Evolutionary conservation across 305 asterid genomes (phyloP).

Genomic region (Ruellia speciosa): DNA sequence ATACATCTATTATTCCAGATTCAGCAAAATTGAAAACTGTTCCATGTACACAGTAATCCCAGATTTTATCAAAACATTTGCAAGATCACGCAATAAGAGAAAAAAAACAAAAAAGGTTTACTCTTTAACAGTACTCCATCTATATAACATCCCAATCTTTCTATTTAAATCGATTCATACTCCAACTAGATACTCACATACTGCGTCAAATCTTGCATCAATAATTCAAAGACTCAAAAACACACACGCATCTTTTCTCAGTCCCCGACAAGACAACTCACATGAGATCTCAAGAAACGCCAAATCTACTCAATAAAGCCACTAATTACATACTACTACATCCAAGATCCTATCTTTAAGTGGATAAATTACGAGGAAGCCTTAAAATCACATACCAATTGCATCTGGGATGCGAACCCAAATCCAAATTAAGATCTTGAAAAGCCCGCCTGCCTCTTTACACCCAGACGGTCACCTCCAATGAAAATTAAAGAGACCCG

Average conservation of each 20-base stretch:
- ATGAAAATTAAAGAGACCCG: constrained; percentile 22
- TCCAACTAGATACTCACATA: background rate
- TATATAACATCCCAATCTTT: background rate
- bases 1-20: constrained; percentile 17
- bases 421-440: constrained; percentile 24
- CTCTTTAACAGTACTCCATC: background rate
- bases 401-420: constrained; percentile 36
- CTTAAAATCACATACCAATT: constrained; percentile 38
- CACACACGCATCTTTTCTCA: background rate
- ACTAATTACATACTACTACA: constrained; percentile 5
- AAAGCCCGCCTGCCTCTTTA: constrained; percentile 19
- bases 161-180: background rate
- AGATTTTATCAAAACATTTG: constrained; percentile 18
- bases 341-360: background rate
- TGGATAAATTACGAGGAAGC: constrained; percentile 19
- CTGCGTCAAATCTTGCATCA: background rate
- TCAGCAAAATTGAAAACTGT: constrained; percentile 13
- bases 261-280: background rate
- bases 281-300: background rate
- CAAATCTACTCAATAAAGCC: constrained; percentile 1
- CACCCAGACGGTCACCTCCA: constrained; percentile 6
- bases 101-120: background rate
- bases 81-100: constrained; percentile 17
- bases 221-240: too few relatives aligned
- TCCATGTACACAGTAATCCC: constrained; percentile 3